These are phyloP conservation scores for Ustilago shanxiensis DNA, from an alignment of 1,284 basidiomycete genomes.

Conservation along the genomic window DNA sequence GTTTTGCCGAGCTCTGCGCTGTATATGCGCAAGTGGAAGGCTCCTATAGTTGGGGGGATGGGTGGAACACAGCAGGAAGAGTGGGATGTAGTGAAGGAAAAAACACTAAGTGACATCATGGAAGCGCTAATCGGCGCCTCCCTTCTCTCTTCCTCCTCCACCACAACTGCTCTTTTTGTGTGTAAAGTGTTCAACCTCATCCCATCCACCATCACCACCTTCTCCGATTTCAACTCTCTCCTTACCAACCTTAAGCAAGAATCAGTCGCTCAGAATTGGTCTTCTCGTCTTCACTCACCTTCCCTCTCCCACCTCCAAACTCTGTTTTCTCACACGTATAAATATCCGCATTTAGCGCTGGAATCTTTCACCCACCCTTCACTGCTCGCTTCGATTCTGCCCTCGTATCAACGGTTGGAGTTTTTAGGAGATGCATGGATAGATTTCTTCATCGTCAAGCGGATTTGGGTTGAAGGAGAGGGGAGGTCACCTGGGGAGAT, in stretches of 20 bases:
- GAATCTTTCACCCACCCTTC: constrained; percentile 58
- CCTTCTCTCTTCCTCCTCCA: constrained; percentile 3
- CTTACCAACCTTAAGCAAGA: constrained; percentile 16
- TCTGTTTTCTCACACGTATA: constrained; percentile 42
- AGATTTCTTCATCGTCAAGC: constrained; percentile 43
- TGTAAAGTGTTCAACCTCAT: constrained; percentile 26
- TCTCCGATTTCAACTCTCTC: constrained; percentile 29
- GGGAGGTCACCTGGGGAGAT: constrained; percentile 39
- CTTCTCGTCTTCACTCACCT: neutral
- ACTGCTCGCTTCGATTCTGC: constrained; percentile 36
- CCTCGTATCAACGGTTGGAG: constrained; percentile 59
- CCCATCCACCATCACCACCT: constrained; percentile 6
- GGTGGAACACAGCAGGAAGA: constrained; percentile 16
- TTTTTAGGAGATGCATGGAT: constrained; percentile 61
- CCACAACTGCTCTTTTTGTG: constrained; percentile 12
- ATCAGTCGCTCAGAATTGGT: constrained; percentile 34
- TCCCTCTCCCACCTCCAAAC: constrained; percentile 31
- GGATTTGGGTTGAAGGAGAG: constrained; percentile 18
- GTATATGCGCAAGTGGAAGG: neutral
- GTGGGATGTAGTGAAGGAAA: constrained; percentile 24
- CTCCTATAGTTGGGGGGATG: constrained; percentile 10
- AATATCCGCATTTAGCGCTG: constrained; percentile 54
- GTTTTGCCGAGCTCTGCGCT: constrained; percentile 14
- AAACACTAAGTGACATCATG: constrained; percentile 50
- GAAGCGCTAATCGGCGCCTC: constrained; percentile 53